Evolutionary conservation across 2,329 filamentous ascomycete species (phyloP).

Genomic region (Esteya vermicola): DNA sequence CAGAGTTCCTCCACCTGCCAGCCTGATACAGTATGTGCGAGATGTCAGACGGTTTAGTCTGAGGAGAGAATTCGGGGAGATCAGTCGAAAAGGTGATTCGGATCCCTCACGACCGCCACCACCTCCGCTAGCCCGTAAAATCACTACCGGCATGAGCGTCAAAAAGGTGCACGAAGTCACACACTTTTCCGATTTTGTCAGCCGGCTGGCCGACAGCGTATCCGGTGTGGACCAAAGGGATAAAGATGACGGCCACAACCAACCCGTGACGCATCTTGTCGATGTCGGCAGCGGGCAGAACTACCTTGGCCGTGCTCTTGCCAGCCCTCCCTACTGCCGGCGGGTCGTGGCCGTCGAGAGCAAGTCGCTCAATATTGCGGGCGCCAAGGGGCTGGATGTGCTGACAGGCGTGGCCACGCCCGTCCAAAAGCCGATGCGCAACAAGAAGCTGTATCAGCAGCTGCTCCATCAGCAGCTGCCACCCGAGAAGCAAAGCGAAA

Average conservation of each 20-base stretch:
- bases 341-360: conserved; percentile 87
- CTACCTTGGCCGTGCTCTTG: conserved; percentile 79
- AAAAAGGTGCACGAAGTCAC: conserved; percentile 94
- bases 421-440: conserved; percentile 59
- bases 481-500: conserved; percentile 24
- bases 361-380: conserved; percentile 70
- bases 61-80: conserved; percentile 38
- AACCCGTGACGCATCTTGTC: conserved; percentile 68
- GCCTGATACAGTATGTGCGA: conserved; percentile 57
- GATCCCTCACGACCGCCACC: too few relatives aligned
- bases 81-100: too few relatives aligned
- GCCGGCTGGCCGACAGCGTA: conserved; percentile 44
- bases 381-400: conserved; percentile 75
- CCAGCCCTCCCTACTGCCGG: conserved; percentile 71
- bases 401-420: conserved; percentile 55
- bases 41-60: conserved; percentile 58
- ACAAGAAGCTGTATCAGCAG: conserved; percentile 64
- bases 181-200: conserved; percentile 77
- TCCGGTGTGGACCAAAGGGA: too few relatives aligned
- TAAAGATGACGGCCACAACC: conserved; percentile 33
- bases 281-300: conserved; percentile 97
- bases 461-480: conserved; percentile 28
- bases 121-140: conserved; percentile 50
- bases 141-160: conserved; percentile 82
- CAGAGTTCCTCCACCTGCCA: conserved; percentile 27